phyloP scores from a whole-genome alignment of 2,329 filamentous ascomycete genomes.

The Sordariomycetes sp. region DNA sequence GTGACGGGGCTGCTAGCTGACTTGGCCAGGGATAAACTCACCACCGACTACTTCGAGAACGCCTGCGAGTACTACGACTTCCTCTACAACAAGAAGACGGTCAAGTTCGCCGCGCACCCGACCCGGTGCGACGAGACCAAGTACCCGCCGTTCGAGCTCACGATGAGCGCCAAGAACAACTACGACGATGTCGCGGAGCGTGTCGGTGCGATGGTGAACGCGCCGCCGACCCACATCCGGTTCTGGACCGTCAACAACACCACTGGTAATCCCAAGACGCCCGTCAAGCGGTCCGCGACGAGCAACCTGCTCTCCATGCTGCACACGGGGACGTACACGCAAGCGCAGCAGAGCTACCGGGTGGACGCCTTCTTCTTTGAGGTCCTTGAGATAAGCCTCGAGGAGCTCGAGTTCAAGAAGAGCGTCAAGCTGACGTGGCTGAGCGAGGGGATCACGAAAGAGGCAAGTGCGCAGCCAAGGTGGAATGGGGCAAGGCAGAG shows the following conservation, averaged over 20 bases:
- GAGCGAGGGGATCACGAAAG: conserved; percentile 82
- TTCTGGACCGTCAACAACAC: conserved; percentile 76
- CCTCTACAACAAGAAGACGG: conserved; percentile 66
- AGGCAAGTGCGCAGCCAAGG: conserved; percentile 40
- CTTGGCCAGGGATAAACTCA: neutral
- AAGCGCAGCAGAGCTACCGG: conserved; percentile 56
- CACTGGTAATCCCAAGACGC: conserved; percentile 62
- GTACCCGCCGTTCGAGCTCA: conserved; percentile 58
- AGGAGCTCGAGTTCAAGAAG: conserved; percentile 89
- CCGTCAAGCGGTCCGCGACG: conserved; percentile 59
- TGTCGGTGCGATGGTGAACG: conserved; percentile 63
- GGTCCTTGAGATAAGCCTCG: conserved; percentile 83
- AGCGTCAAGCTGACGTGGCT: conserved; percentile 71
- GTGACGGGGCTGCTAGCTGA: neutral
- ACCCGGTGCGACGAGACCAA: conserved; percentile 38
- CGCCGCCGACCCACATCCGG: conserved; percentile 76
- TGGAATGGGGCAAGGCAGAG: neutral
- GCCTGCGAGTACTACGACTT: conserved; percentile 89
- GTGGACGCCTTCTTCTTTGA: conserved; percentile 81
- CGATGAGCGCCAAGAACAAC: conserved; percentile 73
- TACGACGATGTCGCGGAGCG: conserved; percentile 82
- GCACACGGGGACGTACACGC: conserved; percentile 51
- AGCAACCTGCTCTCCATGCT: conserved; percentile 71
- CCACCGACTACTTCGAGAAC: conserved; percentile 47
- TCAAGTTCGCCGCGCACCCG: conserved; percentile 64